Conservation (phyloP, 148 eudicot genomes). For the Pouteria glomerata region DNA sequence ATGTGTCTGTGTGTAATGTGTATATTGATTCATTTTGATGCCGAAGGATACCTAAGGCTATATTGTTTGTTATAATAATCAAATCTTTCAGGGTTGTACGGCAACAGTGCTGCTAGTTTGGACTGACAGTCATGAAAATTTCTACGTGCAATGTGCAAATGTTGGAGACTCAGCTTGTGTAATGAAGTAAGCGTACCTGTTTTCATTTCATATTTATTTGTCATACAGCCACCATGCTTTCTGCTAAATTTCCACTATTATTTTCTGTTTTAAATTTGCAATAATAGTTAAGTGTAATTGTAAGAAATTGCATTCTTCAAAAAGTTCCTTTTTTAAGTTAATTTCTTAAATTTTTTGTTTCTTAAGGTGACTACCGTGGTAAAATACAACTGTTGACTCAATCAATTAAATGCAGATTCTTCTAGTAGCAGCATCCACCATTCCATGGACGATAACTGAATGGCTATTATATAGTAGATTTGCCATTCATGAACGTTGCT, state of each 20-base stretch:
- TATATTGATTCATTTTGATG: no score
- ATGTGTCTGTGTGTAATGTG: no score
- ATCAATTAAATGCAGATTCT: not conserved
- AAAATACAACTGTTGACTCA: not conserved
- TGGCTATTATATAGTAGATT: not conserved
- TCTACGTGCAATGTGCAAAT: conserved; percentile 93
- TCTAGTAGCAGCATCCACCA: not conserved
- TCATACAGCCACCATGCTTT: not conserved
- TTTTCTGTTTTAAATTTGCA: not conserved
- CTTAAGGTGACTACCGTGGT: not conserved
- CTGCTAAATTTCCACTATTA: not conserved
- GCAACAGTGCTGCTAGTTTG: conserved; percentile 91
- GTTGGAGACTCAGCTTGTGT: conserved; percentile 98
- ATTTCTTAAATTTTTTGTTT: not conserved
- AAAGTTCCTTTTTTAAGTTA: not conserved
- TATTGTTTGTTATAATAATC: conserved; percentile 8
- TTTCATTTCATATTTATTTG: conserved; percentile 12
- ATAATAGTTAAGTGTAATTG: not conserved
- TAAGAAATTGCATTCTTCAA: not conserved
- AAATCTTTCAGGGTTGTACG: conserved; percentile 86
- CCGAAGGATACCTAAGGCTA: no score
- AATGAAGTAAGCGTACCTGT: conserved; percentile 52
- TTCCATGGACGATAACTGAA: not conserved
- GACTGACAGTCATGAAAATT: conserved; percentile 58
- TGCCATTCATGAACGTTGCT: not conserved